Base-by-base conservation (phyloP, 2,329 filamentous ascomycete species). In the Monosporascus ibericus region DNA sequence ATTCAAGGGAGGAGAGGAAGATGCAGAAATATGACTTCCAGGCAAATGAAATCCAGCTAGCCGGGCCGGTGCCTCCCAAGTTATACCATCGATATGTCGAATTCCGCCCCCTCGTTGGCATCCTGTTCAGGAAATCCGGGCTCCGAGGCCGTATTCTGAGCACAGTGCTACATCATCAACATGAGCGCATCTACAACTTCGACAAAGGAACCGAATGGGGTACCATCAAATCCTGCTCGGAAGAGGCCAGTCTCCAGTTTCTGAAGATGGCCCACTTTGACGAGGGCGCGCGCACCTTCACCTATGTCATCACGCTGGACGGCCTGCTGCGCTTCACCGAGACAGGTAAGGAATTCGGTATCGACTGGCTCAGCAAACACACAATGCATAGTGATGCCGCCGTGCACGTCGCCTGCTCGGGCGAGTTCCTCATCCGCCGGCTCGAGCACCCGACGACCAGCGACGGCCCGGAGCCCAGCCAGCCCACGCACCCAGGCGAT, bases 371-470 rank as follows among this genome's bases (percentile, higher is more conserved):
- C 63, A 91, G 86, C 69, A 97, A 97, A 68, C 92, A 97, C 70
- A 95, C 90, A 40, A 96, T 97, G 90, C 92, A 97, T 72, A 92
- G 89, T 58, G 86, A 96, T 68, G 92, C 96, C 1, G 88, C 85
- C 37, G 87, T 89, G 2, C 96, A 96, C 68, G 90, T 96, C 58
- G 92, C 92, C 22, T 96, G 86, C 66, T 90, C 88, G 1, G 92
- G 92, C 42, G 92, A 97, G 66, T 97, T 97, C 70, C 94, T 96
- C 68, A 80, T 97, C 56, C 82, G 90, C 15, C 81, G 87, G 3
- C 76, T 89, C 25, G 69, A 78, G 49, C 74, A 76, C 15, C 75
- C 78, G 0, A 69, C 75, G 27, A 67, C 70, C 7, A 68, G 70
- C 2, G 70, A 74, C 8, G 72, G 75, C 17, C 66, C 70, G 1